phyloP scores from a whole-genome alignment of 1,139 yeast genomes.

The Candida glucosophila region DNA sequence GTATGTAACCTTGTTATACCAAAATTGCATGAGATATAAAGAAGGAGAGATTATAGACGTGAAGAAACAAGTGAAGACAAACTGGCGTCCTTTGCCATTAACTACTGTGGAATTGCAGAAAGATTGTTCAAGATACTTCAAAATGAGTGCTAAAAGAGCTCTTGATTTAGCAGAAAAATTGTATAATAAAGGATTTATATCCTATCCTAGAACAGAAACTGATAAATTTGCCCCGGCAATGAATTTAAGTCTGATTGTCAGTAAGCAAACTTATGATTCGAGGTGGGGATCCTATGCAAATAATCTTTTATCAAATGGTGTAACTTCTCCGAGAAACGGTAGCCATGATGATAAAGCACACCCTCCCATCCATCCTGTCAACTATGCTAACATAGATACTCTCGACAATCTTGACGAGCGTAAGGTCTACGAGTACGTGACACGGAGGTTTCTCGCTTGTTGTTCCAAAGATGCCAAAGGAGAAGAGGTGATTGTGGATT shows the following conservation, averaged over 20 bases:
- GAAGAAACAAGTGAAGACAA: conserved; percentile 56
- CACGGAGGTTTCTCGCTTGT: conserved; percentile 81
- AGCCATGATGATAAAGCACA: conserved; percentile 89
- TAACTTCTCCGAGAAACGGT: conserved; percentile 66
- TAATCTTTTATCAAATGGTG: conserved; percentile 24
- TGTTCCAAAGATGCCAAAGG: conserved; percentile 91
- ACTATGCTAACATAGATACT: conserved; percentile 26
- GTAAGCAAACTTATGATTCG: conserved; percentile 45
- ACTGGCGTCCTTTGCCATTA: conserved; percentile 79
- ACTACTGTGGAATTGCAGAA: conserved; percentile 96
- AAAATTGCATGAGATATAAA: conserved; percentile 44
- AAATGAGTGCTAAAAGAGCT: conserved; percentile 74
- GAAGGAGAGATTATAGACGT: conserved; percentile 46
- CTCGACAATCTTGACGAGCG: conserved; percentile 42
- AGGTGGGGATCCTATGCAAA: conserved; percentile 44
- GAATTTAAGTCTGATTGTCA: conserved; percentile 55
- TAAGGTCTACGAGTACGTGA: conserved; percentile 80
- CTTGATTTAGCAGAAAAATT: conserved; percentile 79
- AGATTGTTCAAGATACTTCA: conserved; percentile 67
- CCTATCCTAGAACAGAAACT: conserved; percentile 97
- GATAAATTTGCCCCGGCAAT: conserved; percentile 73
- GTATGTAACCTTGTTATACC: conserved; percentile 54
- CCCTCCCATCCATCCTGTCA: conserved; percentile 95
- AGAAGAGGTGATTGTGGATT: conserved; percentile 47
- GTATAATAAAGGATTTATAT: conserved; percentile 77